Evolutionary conservation across 306 rosid genomes (phyloP).

Genomic region (Sesbania bispinosa): DNA sequence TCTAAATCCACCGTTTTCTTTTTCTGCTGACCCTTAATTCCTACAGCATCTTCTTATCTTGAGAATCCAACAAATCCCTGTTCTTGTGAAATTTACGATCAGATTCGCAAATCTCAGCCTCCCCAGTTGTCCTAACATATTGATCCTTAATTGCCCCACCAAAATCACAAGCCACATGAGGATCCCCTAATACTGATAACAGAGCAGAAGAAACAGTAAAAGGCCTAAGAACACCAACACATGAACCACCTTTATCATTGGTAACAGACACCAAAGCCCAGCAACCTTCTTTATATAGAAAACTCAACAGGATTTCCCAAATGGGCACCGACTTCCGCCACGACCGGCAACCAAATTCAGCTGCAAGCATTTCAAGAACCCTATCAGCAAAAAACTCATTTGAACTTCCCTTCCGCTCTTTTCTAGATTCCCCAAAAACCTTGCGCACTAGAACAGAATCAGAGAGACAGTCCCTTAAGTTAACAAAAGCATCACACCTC

Average conservation of each 20-base stretch:
- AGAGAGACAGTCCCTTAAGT: conserved; percentile 28
- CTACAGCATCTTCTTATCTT: conserved; percentile 29
- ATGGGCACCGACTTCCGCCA: conserved; percentile 44
- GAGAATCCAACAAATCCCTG: conserved; percentile 21
- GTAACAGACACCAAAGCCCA: conserved; percentile 62
- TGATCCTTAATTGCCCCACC: conserved; percentile 28
- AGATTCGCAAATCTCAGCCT: conserved; percentile 6
- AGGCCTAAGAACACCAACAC: conserved; percentile 61
- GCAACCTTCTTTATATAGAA: conserved; percentile 56
- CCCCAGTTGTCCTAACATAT: conserved; percentile 8
- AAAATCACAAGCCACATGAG: conserved; percentile 14
- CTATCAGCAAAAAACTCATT: conserved; percentile 45
- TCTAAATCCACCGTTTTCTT: conserved; percentile 33
- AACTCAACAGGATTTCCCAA: conserved; percentile 68
- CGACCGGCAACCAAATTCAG: conserved; percentile 43
- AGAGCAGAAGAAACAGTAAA: conserved; percentile 70
- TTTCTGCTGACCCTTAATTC: conserved; percentile 27
- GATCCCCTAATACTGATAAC: conserved; percentile 48
- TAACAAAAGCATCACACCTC: conserved; percentile 27
- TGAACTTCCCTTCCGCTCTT: conserved; percentile 18
- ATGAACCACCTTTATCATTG: conserved; percentile 37
- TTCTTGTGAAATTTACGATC: conserved; percentile 11
- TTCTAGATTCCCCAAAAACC: conserved; percentile 29
- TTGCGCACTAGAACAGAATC: conserved; percentile 55
- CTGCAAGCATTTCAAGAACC: conserved; percentile 61